Evolutionary conservation across 1,284 basidiomycete genomes (phyloP).

Genomic region (Pseudomicrostroma phylloplanum): DNA sequence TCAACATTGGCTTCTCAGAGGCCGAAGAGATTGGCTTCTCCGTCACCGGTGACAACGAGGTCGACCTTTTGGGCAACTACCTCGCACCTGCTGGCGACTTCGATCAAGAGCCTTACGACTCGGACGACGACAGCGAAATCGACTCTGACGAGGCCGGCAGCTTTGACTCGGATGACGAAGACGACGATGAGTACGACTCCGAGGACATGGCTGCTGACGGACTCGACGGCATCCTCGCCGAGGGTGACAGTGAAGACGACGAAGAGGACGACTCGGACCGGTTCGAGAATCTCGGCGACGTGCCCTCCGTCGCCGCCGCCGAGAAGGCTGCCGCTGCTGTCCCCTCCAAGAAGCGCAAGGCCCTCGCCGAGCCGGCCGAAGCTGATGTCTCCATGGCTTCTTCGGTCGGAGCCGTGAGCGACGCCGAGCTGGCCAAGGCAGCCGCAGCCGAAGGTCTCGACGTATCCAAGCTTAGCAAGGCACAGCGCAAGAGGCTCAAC

Average conservation of each 20-base stretch:
- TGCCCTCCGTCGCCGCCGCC: slow-evolving; percentile 7
- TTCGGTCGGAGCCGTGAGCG: slow-evolving; percentile 34
- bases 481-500: slow-evolving; percentile 51
- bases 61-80: slow-evolving; percentile 86
- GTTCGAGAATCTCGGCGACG: slow-evolving; percentile 23
- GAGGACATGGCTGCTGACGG: slow-evolving; percentile 55
- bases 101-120: slow-evolving; percentile 54
- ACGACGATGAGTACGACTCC: slow-evolving; percentile 55
- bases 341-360: slow-evolving; percentile 60
- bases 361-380: slow-evolving; percentile 54
- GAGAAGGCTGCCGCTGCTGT: slow-evolving; percentile 16
- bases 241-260: slow-evolving; percentile 23
- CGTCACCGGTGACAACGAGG: slow-evolving; percentile 72
- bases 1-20: slow-evolving; percentile 63
- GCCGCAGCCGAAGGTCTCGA: slow-evolving; percentile 46
- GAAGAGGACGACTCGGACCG: slow-evolving; percentile 17
- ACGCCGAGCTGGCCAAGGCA: slow-evolving; percentile 31
- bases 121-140: slow-evolving; percentile 50
- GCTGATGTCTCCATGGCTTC: slow-evolving; percentile 10
- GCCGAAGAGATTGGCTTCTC: slow-evolving; percentile 64
- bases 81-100: slow-evolving; percentile 56
- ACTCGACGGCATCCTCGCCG: slow-evolving; percentile 40
- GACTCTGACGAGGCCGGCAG: slow-evolving; percentile 55
- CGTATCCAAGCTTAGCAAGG: slow-evolving; percentile 41
- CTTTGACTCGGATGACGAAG: slow-evolving; percentile 53